Evolutionary conservation across 495 filamentous ascomycete species (phyloP).

Genomic region (Margaritispora aquatica): DNA sequence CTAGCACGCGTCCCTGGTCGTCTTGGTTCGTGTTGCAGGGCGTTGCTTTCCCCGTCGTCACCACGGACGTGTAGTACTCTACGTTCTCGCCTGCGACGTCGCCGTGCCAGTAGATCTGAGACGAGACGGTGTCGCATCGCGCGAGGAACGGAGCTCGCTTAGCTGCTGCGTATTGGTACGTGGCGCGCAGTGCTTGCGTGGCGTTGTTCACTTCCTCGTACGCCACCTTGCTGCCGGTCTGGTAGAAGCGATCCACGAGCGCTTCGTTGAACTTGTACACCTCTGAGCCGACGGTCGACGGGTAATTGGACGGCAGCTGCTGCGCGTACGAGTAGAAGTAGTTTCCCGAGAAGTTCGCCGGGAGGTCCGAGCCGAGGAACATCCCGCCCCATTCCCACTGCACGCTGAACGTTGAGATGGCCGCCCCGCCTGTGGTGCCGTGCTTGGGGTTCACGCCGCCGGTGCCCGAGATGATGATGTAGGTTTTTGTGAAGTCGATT

Average conservation of each 20-base stretch:
- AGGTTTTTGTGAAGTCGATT: background rate
- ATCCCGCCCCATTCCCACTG: too few relatives aligned
- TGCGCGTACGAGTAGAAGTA: too few relatives aligned
- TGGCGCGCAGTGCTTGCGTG: background rate
- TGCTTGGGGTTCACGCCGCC: background rate
- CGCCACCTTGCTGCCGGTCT: too few relatives aligned
- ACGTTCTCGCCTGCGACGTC: background rate
- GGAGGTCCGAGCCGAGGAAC: too few relatives aligned
- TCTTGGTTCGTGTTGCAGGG: background rate
- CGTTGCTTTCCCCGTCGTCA: background rate
- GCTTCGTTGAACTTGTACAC: too few relatives aligned
- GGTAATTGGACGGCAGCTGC: too few relatives aligned
- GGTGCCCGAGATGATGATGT: background rate
- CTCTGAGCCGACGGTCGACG: too few relatives aligned
- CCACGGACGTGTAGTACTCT: background rate
- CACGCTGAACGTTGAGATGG: too few relatives aligned
- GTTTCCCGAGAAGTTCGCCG: too few relatives aligned
- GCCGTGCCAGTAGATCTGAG: background rate
- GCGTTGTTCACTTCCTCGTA: background rate
- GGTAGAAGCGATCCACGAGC: too few relatives aligned
- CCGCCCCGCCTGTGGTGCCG: background rate
- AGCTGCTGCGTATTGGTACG: background rate
- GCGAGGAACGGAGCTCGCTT: background rate
- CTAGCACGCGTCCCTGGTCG: background rate
- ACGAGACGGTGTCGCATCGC: background rate